A percentile compares a stretch with the other conserved stretches of the same genome.
Conservation (phyloP, 768 basidiomycete species). For the Termitomyces sp. region DNA sequence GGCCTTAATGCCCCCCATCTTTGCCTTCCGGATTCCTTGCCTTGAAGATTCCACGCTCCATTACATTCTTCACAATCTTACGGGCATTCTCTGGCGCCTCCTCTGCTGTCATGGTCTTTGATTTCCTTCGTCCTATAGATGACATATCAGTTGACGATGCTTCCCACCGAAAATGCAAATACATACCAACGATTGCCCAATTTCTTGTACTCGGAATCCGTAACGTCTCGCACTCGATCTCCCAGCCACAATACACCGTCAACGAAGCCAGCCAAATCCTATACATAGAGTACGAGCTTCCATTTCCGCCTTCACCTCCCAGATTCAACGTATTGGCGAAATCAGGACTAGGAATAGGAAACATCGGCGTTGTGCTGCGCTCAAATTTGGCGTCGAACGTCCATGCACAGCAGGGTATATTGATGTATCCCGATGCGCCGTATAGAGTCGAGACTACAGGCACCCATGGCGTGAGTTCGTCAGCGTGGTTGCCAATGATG, state of each 20-base stretch:
- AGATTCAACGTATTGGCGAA: slow-evolving; percentile 45
- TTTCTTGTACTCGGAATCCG: slow-evolving; percentile 92
- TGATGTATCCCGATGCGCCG: slow-evolving; percentile 63
- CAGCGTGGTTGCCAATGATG: slow-evolving; percentile 93
- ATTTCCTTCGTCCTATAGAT: slow-evolving; percentile 22
- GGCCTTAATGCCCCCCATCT: slow-evolving; percentile 16
- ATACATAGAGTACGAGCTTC: slow-evolving; percentile 78
- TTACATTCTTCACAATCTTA: slow-evolving; percentile 52
- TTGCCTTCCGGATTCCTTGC: slow-evolving; percentile 72
- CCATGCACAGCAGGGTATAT: slow-evolving; percentile 93
- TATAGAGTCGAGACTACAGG: slow-evolving; percentile 72
- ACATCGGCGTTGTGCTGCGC: slow-evolving; percentile 37
- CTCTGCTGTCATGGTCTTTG: slow-evolving; percentile 17
- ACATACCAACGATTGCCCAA: slow-evolving; percentile 85
- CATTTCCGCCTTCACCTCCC: slow-evolving; percentile 55
- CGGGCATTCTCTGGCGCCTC: slow-evolving; percentile 42
- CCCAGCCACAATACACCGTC: slow-evolving; percentile 77
- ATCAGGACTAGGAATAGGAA: slow-evolving; percentile 21
- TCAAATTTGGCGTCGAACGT: slow-evolving; percentile 66
- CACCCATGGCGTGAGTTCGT: slow-evolving; percentile 95
- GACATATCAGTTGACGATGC: not conserved
- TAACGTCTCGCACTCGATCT: slow-evolving; percentile 79
- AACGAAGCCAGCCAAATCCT: slow-evolving; percentile 81
- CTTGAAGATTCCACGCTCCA: slow-evolving; percentile 66
- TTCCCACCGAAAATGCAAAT: slow-evolving; percentile 7